A percentile compares a stretch with the other conserved stretches of the same genome.
phyloP scores from a whole-genome alignment of 805 yeast species.

The Candida montana region DNA sequence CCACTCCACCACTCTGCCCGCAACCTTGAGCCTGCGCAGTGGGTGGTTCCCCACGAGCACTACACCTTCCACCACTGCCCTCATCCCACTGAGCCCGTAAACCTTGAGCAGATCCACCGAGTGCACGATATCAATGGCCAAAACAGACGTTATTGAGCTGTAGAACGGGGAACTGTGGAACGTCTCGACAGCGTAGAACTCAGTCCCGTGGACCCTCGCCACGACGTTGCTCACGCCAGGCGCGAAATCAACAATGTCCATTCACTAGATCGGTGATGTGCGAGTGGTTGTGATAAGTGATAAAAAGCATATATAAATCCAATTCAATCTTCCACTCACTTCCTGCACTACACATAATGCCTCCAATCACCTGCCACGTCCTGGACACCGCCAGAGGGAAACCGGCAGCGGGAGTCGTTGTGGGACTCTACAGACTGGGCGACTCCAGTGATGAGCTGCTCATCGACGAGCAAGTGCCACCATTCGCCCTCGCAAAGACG shows the following conservation, averaged over 20 bases:
- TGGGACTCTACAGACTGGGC: slow-evolving; percentile 44
- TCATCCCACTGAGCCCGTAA: slow-evolving; percentile 25
- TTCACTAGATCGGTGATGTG: background rate
- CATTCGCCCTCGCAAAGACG: slow-evolving; percentile 67
- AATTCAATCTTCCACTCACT: too few species aligned
- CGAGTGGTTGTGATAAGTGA: background rate
- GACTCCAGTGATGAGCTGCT: slow-evolving; percentile 19
- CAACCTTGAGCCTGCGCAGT: slow-evolving; percentile 27
- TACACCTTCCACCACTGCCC: slow-evolving; percentile 15
- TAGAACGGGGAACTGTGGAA: slow-evolving; percentile 31
- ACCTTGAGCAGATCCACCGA: slow-evolving; percentile 18
- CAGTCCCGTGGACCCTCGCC: slow-evolving; percentile 21
- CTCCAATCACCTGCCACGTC: slow-evolving; percentile 86
- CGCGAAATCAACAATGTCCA: slow-evolving; percentile 17
- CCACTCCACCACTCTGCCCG: slow-evolving; percentile 34
- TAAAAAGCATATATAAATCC: too few species aligned
- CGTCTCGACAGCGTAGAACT: slow-evolving; percentile 31
- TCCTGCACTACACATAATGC: slow-evolving; percentile 13
- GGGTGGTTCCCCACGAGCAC: slow-evolving; percentile 41
- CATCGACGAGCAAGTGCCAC: slow-evolving; percentile 29
- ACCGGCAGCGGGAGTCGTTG: slow-evolving; percentile 76
- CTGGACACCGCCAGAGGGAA: slow-evolving; percentile 78
- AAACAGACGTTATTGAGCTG: slow-evolving; percentile 26
- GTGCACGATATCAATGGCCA: slow-evolving; percentile 26
- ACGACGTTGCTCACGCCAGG: slow-evolving; percentile 26